These are phyloP conservation scores for Epichloe sp. DNA, from an alignment of 2,329 filamentous ascomycete species.

Conservation along the genomic window DNA sequence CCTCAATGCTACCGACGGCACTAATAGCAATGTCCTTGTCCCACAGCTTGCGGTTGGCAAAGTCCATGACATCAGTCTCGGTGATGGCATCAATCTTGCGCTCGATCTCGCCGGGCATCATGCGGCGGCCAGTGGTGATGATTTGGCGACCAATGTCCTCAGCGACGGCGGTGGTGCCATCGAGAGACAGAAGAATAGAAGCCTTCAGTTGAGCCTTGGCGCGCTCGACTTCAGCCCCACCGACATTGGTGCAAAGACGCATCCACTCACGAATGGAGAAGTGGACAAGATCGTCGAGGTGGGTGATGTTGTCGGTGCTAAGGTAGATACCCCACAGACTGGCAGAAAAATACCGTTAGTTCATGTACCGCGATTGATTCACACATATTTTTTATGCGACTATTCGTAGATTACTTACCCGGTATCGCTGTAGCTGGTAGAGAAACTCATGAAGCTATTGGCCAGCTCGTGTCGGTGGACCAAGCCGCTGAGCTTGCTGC, in stretches of 20 bases:
- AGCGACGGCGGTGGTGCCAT: conserved; percentile 91
- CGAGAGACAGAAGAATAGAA: conserved; percentile 89
- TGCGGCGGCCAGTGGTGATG: conserved; percentile 87
- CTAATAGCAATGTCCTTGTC: conserved; percentile 92
- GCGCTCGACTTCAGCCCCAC: conserved; percentile 84
- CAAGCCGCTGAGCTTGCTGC: conserved; percentile 93
- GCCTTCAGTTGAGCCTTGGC: conserved; percentile 99
- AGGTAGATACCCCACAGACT: conserved; percentile 99
- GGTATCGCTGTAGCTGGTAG: conserved; percentile 98
- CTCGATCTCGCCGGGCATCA: conserved; percentile 90
- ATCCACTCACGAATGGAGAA: conserved; percentile 98
- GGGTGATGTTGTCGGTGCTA: conserved; percentile 76
- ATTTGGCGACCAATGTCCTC: conserved; percentile 99
- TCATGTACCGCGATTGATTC: background rate
- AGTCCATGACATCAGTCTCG: conserved; percentile 94
- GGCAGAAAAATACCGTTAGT: conserved; percentile 1
- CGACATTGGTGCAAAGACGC: conserved; percentile 79
- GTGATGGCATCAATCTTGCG: conserved; percentile 77
- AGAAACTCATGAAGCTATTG: conserved; percentile 99
- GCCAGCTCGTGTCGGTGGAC: conserved; percentile 90
- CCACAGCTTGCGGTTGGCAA: conserved; percentile 91
- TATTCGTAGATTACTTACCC: conserved; percentile 48
- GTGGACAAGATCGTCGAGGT: conserved; percentile 90
- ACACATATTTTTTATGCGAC: background rate
- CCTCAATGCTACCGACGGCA: conserved; percentile 88